Conservation (phyloP, 225 moss, liverwort and hornwort species). For the Sphagnum tenellum region DNA sequence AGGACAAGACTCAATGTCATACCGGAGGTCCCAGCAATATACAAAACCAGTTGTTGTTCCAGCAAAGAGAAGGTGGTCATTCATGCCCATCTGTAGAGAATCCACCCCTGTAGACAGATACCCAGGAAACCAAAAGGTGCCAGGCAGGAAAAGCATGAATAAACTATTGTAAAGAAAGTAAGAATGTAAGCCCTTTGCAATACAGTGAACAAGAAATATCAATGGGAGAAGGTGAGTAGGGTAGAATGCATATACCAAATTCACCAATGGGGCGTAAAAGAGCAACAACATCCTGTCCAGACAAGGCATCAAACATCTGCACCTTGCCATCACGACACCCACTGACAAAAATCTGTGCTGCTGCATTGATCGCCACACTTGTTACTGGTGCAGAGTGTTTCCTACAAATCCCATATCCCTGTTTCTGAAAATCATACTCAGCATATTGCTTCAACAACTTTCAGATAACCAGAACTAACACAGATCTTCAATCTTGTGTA, state of each 20-base stretch:
- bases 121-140: neutral
- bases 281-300: constrained; percentile 50
- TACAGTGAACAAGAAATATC: neutral
- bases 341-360: constrained; percentile 53
- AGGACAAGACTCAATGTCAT: neutral
- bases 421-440: neutral
- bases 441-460: too few relatives aligned
- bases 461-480: too few relatives aligned
- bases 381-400: constrained; percentile 68
- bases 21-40: constrained; percentile 55
- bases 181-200: neutral
- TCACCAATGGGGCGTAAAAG: constrained; percentile 30
- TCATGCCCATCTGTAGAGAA: constrained; percentile 50
- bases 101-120: constrained; percentile 21
- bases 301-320: constrained; percentile 53
- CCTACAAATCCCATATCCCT: constrained; percentile 23
- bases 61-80: constrained; percentile 30
- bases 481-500: too few relatives aligned
- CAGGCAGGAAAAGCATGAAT: neutral
- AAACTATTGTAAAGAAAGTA: neutral
- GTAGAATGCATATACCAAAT: constrained; percentile 7
- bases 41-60: constrained; percentile 42
- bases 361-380: constrained; percentile 43
- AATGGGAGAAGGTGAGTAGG: neutral
- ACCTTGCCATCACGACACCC: constrained; percentile 72